Evolutionary conservation across 2,329 filamentous ascomycete species (phyloP).

Genomic region (Lachnellula arida): DNA sequence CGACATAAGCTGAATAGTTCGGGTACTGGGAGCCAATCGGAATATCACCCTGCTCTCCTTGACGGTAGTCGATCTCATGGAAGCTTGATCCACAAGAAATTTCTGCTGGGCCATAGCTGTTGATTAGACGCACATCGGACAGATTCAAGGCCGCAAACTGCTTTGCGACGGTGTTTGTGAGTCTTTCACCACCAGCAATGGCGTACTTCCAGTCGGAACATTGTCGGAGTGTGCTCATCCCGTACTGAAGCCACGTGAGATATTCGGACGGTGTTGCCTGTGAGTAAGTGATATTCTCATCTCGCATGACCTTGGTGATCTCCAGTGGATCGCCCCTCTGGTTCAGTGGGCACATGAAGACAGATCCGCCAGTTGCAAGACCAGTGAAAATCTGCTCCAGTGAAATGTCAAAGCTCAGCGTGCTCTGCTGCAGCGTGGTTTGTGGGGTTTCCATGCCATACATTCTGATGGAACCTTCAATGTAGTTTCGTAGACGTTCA

Average conservation of each 20-base stretch:
- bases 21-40: slow-evolving; percentile 9
- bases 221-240: neutral
- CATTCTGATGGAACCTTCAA: slow-evolving; percentile 17
- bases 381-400: slow-evolving; percentile 15
- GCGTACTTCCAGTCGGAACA: slow-evolving; percentile 16
- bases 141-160: slow-evolving; percentile 19
- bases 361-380: slow-evolving; percentile 14
- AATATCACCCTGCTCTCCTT: neutral
- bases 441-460: slow-evolving; percentile 8
- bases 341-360: slow-evolving; percentile 11
- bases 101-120: slow-evolving; percentile 21
- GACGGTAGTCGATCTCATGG: slow-evolving; percentile 23
- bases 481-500: slow-evolving; percentile 19
- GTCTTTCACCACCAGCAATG: slow-evolving; percentile 26
- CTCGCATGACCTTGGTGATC: slow-evolving; percentile 14
- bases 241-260: slow-evolving; percentile 8
- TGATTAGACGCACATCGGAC: slow-evolving; percentile 14
- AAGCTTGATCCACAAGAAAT: slow-evolving; percentile 12
- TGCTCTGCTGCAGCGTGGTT: slow-evolving; percentile 18
- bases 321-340: slow-evolving; percentile 17
- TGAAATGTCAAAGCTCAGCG: slow-evolving; percentile 20
- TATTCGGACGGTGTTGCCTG: slow-evolving; percentile 24
- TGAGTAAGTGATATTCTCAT: slow-evolving; percentile 17
- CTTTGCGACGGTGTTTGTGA: slow-evolving; percentile 21
- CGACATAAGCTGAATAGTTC: slow-evolving; percentile 33